These are phyloP conservation scores for Metschnikowia proteae DNA, from an alignment of 805 yeast genomes.

Conservation along the genomic window DNA sequence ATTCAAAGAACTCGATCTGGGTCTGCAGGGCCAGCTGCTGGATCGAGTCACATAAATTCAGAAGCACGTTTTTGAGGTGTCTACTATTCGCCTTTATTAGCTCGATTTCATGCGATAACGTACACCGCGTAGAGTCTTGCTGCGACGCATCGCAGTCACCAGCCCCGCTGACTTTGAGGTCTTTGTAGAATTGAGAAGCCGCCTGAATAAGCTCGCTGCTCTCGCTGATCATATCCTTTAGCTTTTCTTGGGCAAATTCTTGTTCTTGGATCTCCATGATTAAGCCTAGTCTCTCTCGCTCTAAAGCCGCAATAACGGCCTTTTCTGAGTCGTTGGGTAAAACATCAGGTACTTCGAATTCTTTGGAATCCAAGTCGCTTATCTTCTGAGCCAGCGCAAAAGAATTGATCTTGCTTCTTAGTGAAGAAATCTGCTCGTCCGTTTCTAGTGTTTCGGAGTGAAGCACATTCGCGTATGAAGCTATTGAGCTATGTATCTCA, in stretches of 20 bases:
- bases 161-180: constrained; percentile 2
- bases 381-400: constrained; percentile 10
- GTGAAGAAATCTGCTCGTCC: constrained; percentile 7
- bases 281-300: constrained; percentile 27
- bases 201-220: constrained; percentile 32
- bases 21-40: constrained; percentile 3
- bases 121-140: not conserved
- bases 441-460: constrained; percentile 13
- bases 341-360: not conserved
- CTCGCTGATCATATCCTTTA: constrained; percentile 31
- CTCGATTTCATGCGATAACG: not conserved
- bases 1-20: not conserved
- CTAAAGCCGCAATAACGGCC: constrained; percentile 22
- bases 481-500: constrained; percentile 10
- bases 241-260: constrained; percentile 29
- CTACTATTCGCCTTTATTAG: not conserved
- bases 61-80: not conserved
- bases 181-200: constrained; percentile 29
- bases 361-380: not conserved
- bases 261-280: constrained; percentile 40
- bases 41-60: not conserved
- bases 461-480: constrained; percentile 9
- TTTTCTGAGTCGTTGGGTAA: constrained; percentile 11
- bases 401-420: constrained; percentile 6
- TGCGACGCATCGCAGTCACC: not conserved